Conservation (phyloP, 129 eudicot species). For the Tagetes patula region DNA sequence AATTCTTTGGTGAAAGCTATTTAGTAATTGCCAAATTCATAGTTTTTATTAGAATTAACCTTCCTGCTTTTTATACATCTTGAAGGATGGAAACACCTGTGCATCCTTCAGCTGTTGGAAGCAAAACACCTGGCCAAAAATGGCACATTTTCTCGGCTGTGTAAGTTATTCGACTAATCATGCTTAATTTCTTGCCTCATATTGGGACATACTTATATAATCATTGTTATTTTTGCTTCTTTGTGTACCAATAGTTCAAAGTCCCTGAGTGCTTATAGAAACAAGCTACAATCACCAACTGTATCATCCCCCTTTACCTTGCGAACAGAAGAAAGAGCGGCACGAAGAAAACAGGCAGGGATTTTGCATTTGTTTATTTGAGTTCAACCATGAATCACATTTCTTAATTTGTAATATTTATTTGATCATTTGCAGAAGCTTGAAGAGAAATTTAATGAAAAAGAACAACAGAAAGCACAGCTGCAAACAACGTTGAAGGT, state of each 20-base stretch:
- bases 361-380: background rate
- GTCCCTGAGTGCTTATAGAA: conserved; percentile 67
- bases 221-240: conserved; percentile 4
- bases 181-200: conserved; percentile 1
- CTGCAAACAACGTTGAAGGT: conserved; percentile 75
- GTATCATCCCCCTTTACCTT: conserved; percentile 65
- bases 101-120: conserved; percentile 53
- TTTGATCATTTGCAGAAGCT: conserved; percentile 55
- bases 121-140: conserved; percentile 62
- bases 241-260: conserved; percentile 52
- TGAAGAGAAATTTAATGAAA: conserved; percentile 81
- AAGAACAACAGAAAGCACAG: conserved; percentile 51
- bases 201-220: background rate
- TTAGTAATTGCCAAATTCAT: background rate
- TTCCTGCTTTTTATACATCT: background rate
- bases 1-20: background rate
- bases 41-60: background rate
- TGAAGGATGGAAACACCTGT: conserved; percentile 53
- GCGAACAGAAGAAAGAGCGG: conserved; percentile 80
- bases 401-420: conserved; percentile 8
- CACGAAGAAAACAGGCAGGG: conserved; percentile 80
- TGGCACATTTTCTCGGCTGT: conserved; percentile 77
- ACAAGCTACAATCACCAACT: conserved; percentile 68
- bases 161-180: conserved; percentile 46
- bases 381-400: background rate